Evolutionary conservation across 2,329 filamentous ascomycete genomes (phyloP), one percentile per base, ranked within the genome.

Genomic region (Sordariomycetes sp.): DNA sequence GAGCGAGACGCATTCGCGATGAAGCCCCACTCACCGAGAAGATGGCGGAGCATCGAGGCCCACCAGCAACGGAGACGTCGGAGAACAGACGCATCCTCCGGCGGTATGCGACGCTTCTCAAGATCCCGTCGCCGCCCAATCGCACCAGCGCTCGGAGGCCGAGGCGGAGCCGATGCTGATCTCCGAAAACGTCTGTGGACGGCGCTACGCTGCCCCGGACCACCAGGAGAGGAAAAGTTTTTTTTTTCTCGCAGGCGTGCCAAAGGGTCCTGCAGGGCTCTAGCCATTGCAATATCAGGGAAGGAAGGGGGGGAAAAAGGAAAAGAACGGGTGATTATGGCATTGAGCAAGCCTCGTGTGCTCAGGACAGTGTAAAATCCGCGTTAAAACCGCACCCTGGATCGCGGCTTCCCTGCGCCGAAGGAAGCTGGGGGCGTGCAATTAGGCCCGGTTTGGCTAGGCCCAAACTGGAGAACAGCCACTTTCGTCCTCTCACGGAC

Each of bases 121-220:
- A 15, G 28, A n/a, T 45, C n/a, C 45, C 45, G 45, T 20, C 8
- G 8, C 25, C 17, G 13, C 10, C 24, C 24, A 24, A 17, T 17
- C 35, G 22, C 24, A 28, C 51, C 24, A 12, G 10, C 34, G 28
- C 55, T 56, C 55, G 55, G 55, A 56, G 50, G 55, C 55, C 55
- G 55, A 56, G 50, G 45, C 55, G 55, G 55, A 56, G 55, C 55
- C 55, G 55, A 56, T 56, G 55, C 4, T 52, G 45, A 56, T 56
- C 55, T 56, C 55, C 55, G 55, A 56, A 8, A 10, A 10, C n/a
- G 20, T 34, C 55, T 25, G n/a, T 45, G 28, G 28, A 32, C n/a
- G 39, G 39, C 39, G 39, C 39, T 45, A 45, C 39, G 15, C 39
- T 45, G 15, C 39, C 15, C n/a, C 39, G 13, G 48, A 55, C n/a